Evolutionary conservation across 257 asterid species (phyloP).

Genomic region (Gentiana macrophylla): DNA sequence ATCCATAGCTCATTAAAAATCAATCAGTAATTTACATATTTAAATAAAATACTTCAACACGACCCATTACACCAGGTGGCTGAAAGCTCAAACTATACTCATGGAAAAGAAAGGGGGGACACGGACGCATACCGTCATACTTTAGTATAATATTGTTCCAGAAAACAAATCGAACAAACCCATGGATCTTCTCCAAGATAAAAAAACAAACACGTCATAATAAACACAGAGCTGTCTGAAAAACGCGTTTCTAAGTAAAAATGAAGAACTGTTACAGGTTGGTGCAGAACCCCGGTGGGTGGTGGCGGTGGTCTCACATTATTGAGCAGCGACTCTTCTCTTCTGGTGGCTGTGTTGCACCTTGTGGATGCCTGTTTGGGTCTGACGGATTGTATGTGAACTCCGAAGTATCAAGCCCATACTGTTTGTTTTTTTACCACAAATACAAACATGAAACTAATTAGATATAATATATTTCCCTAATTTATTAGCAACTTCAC

Average conservation of each 20-base stretch:
- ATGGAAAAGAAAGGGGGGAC: too few species aligned
- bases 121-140: too few species aligned
- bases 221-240: too few species aligned
- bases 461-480: background rate
- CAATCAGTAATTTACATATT: too few species aligned
- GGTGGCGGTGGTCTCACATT: conserved; percentile 37
- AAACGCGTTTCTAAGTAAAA: background rate
- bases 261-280: conserved; percentile 2
- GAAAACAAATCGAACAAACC: too few species aligned
- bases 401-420: conserved; percentile 94
- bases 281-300: conserved; percentile 11
- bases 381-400: conserved; percentile 90
- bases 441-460: conserved; percentile 5
- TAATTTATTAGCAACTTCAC: background rate
- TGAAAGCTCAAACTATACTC: too few species aligned
- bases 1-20: too few species aligned
- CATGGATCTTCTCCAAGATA: too few species aligned
- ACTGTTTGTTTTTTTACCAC: conserved; percentile 26
- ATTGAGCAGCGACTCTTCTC: conserved; percentile 66
- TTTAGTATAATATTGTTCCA: too few species aligned
- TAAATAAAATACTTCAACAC: too few species aligned
- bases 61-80: too few species aligned
- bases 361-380: conserved; percentile 60
- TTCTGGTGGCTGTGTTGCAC: conserved; percentile 57
- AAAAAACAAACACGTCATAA: too few species aligned